phyloP scores from a whole-genome alignment of 306 rosid species.

The Dalbergia oliveri region DNA sequence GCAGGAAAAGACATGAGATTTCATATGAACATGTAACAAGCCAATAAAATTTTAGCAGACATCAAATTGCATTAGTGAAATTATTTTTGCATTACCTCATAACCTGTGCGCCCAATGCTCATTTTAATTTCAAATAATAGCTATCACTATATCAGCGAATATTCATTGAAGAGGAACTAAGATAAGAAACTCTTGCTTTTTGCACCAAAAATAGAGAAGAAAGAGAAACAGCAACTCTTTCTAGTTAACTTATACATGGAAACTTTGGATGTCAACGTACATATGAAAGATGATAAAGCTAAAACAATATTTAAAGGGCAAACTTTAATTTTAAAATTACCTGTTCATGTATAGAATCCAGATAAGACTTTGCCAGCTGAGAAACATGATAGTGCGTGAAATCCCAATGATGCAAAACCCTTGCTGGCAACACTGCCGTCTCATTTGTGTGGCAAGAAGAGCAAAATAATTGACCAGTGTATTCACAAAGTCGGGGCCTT shows the following conservation, averaged over 20 bases:
- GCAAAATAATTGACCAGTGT: conserved; percentile 91
- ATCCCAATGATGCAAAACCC: conserved; percentile 97
- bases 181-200: conserved; percentile 20
- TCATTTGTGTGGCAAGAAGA: conserved; percentile 94
- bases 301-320: conserved; percentile 28
- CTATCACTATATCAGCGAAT: neutral
- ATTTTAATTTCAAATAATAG: conserved; percentile 19
- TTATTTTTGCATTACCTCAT: conserved; percentile 23
- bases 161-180: conserved; percentile 14
- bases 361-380: conserved; percentile 90
- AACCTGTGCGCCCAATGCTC: conserved; percentile 11
- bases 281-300: conserved; percentile 17
- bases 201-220: conserved; percentile 26
- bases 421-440: conserved; percentile 91
- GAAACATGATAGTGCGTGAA: conserved; percentile 81
- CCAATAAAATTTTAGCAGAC: conserved; percentile 27
- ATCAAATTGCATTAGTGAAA: neutral
- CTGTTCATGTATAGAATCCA: conserved; percentile 96
- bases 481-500: conserved; percentile 93
- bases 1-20: conserved; percentile 20
- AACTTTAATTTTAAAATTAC: conserved; percentile 56
- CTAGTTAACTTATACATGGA: conserved; percentile 26
- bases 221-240: conserved; percentile 22
- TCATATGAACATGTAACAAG: conserved; percentile 36
- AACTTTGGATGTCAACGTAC: conserved; percentile 28